Evolutionary conservation across 208 protist genomes (phyloP).

Genomic region (Tritrichomonas foetus): DNA sequence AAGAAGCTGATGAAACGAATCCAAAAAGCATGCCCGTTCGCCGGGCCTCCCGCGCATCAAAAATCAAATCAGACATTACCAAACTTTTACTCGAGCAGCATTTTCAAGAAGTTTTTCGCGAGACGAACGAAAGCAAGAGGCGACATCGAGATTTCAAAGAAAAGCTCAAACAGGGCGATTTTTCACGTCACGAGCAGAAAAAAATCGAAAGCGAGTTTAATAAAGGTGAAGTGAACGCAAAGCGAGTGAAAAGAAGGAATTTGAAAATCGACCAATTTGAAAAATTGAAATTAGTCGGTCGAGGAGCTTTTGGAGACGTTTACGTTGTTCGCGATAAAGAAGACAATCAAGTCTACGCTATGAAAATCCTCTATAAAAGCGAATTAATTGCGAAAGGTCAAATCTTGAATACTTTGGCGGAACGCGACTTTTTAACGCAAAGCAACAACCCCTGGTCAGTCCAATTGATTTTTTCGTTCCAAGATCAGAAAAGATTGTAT

Average conservation of each 20-base stretch:
- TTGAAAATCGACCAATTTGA: background rate
- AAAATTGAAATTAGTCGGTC: background rate
- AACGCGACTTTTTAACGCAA: slow-evolving; percentile 58
- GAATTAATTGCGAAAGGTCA: slow-evolving; percentile 37
- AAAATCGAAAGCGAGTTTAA: background rate
- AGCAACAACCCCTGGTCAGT: slow-evolving; percentile 60
- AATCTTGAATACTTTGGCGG: slow-evolving; percentile 54
- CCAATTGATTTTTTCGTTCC: slow-evolving; percentile 63
- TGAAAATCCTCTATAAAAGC: background rate
- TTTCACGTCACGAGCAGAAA: background rate
- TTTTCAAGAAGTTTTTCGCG: background rate
- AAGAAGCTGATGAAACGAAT: too few relatives aligned
- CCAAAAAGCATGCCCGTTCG: too few relatives aligned
- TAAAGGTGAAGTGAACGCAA: background rate
- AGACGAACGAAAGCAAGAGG: background rate
- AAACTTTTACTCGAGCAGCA: background rate
- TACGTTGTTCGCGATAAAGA: background rate
- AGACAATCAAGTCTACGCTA: background rate
- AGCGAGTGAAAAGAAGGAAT: background rate
- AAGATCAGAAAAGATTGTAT: slow-evolving; percentile 63
- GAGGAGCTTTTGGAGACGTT: background rate
- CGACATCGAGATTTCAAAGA: background rate
- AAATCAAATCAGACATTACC: background rate
- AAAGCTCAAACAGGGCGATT: background rate
- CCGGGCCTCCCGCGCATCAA: background rate